Base-by-base conservation (phyloP, 495 filamentous ascomycete genomes). In the Tuber magnatum region DNA sequence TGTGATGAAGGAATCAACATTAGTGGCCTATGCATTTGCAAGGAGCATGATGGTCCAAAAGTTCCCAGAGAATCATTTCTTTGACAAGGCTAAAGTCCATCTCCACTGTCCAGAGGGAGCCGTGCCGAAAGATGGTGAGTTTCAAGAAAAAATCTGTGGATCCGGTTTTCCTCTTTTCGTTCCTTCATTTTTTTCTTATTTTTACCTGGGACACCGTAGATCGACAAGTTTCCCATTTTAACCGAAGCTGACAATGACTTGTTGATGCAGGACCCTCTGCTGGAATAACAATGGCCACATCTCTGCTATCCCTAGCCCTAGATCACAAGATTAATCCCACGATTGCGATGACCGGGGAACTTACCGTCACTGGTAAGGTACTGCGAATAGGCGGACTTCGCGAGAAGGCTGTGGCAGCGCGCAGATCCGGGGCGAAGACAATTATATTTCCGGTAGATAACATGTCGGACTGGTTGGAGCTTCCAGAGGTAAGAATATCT, bases 351-450 rank as follows among this genome's bases (percentile, higher is more conserved):
- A 99, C 96, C 35, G 96, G 96, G 78, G 96, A 99, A 85, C 85
- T 99, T 78, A 99, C 96, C 0, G 92, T 99, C 71, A 99, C 96
- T 35, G 96, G 96, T 42, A 98, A 98, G 85, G 94, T 99, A 9
- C 85, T 99, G 73, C 88, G 96, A 80, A 99, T 99, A 85, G 96
- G 96, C 40, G 96, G 96, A 0, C 85, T 99, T 80, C 87, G 96
- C 74, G 96, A 99, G 88, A 99, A 99, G 89, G 97, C 95, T n/a
- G 95, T 99, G 71, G 96, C 96, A 70, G 96, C 96, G 71, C 88
- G 94, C 77, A 88, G 96, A 74, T 95, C 96, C 70, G 96, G 96
- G 75, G 96, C 93, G 75, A 95, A 91, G 86, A 97, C 89, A 86
- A 90, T 99, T 80, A 91, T 99, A 80, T 99, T 99, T 87, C 96